phyloP scores from a whole-genome alignment of 1,139 yeast genomes.

The Candida smagusa region DNA sequence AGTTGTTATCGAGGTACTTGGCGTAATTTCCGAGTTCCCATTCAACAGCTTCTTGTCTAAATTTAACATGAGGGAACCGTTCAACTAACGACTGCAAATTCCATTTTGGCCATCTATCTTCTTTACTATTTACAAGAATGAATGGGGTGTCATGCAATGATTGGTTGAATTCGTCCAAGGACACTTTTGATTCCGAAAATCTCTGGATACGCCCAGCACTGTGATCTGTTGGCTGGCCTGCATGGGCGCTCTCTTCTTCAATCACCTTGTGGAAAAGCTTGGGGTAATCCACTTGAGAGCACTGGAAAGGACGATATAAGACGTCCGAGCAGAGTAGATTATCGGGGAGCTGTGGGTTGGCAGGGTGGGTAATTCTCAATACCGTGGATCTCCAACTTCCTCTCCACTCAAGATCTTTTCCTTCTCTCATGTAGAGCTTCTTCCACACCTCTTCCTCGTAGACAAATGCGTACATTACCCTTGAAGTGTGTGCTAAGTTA shows the following conservation, averaged over 20 bases:
- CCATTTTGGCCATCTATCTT: conserved; percentile 69
- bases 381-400: conserved; percentile 79
- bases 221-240: conserved; percentile 15
- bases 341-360: conserved; percentile 37
- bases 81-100: conserved; percentile 43
- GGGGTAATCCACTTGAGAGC: conserved; percentile 64
- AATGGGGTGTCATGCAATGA: conserved; percentile 60
- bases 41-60: conserved; percentile 81
- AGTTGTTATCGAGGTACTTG: conserved; percentile 57
- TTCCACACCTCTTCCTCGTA: conserved; percentile 83
- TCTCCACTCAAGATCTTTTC: conserved; percentile 44
- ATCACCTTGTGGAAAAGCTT: conserved; percentile 46
- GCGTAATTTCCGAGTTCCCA: conserved; percentile 69
- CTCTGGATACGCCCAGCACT: conserved; percentile 45
- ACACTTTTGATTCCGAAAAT: conserved; percentile 39
- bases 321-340: conserved; percentile 51
- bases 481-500: conserved; percentile 55
- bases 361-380: conserved; percentile 37
- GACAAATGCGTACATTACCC: conserved; percentile 66
- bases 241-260: conserved; percentile 39
- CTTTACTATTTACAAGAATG: conserved; percentile 45
- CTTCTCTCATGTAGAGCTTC: conserved; percentile 34
- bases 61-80: conserved; percentile 57
- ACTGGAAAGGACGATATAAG: conserved; percentile 75
- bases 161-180: conserved; percentile 42